Percentiles rank a stretch among this genome's conserved stretches.
Evolutionary conservation across 202 grass and related monocot genomes (phyloP).

Genomic region (Bolboschoenoplectus hybrid): DNA sequence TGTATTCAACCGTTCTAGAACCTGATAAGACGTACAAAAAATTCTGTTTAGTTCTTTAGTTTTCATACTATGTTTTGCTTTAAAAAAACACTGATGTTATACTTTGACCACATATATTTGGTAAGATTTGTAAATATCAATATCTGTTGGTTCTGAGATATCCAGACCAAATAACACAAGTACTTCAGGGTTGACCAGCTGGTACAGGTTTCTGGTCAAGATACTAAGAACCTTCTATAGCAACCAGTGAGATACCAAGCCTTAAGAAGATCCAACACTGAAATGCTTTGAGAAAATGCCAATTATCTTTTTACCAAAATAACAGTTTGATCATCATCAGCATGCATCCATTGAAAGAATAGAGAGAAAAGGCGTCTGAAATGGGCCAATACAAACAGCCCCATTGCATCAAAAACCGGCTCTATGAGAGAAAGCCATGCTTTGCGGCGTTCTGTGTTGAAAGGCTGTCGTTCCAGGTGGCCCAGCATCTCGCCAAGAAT

Average conservation of each 20-base stretch:
- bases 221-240: not conserved
- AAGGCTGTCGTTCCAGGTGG: slow-evolving; percentile 78
- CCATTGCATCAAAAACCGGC: slow-evolving; percentile 90
- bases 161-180: not conserved
- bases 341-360: slow-evolving; percentile 91
- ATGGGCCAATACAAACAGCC: slow-evolving; percentile 82
- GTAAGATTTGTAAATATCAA: not conserved
- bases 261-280: slow-evolving; percentile 10
- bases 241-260: slow-evolving; percentile 2
- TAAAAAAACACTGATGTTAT: not conserved
- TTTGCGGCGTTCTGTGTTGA: slow-evolving; percentile 63
- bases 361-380: slow-evolving; percentile 81
- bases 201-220: slow-evolving; percentile 6
- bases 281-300: not conserved
- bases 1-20: slow-evolving; percentile 61
- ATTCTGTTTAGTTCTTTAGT: not conserved
- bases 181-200: not conserved
- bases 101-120: slow-evolving; percentile 12
- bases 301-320: slow-evolving; percentile 54
- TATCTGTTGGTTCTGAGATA: slow-evolving; percentile 21
- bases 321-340: slow-evolving; percentile 82
- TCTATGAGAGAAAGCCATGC: slow-evolving; percentile 76
- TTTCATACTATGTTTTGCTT: not conserved
- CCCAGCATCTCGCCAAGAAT: slow-evolving; percentile 85
- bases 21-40: slow-evolving; percentile 45